Conservation (phyloP, 495 filamentous ascomycete species). For the Terfezia claveryi region DNA sequence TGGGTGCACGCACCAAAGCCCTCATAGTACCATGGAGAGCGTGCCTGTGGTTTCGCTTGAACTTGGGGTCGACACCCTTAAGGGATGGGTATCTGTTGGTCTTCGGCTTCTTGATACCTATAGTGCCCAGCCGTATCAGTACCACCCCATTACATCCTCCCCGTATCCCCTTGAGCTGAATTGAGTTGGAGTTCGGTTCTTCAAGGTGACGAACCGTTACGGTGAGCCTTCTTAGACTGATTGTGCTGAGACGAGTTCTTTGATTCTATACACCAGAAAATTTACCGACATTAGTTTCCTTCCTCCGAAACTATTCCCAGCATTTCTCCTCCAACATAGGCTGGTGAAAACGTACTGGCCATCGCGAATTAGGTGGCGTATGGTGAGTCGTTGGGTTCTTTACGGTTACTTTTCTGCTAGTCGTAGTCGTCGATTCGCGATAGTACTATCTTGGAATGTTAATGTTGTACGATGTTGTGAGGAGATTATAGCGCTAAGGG, state of each 20-base stretch:
- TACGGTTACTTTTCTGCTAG: too few relatives aligned
- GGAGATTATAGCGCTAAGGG: not conserved
- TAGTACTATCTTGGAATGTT: not conserved
- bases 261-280: constrained; percentile 39
- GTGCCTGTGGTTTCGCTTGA: constrained; percentile 97
- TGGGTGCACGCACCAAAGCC: constrained; percentile 56
- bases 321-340: not conserved
- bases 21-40: constrained; percentile 95
- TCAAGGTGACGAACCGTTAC: constrained; percentile 51
- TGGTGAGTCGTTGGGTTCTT: not conserved
- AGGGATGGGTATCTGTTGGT: constrained; percentile 96
- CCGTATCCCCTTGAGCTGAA: too few relatives aligned
- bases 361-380: constrained; percentile 22
- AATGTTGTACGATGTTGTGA: not conserved
- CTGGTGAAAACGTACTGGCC: constrained; percentile 23
- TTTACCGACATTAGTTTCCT: too few relatives aligned
- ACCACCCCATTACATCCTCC: too few relatives aligned
- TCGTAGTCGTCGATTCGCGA: not conserved
- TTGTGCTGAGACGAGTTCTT: constrained; percentile 99
- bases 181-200: constrained; percentile 3
- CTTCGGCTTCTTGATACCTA: constrained; percentile 98
- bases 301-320: not conserved
- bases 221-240: constrained; percentile 86
- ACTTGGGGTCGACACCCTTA: constrained; percentile 98
- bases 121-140: not conserved